Conservation (phyloP, 106 monocot genomes). For the Agapanthus africanus region DNA sequence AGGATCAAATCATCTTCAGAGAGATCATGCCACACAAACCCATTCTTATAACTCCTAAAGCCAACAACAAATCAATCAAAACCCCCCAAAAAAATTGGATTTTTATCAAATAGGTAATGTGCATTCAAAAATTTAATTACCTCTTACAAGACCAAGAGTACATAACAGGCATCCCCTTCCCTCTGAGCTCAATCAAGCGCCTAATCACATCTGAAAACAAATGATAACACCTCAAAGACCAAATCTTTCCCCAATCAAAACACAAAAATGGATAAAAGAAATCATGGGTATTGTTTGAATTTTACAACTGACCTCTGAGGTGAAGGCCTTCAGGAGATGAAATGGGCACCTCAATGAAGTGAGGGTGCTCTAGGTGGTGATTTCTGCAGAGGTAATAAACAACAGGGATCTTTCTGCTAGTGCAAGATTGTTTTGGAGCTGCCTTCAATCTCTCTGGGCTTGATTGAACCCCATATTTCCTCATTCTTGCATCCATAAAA, state of each 20-base stretch:
- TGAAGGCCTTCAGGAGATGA: slow-evolving; percentile 54
- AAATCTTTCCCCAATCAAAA: neutral
- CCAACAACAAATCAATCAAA: neutral
- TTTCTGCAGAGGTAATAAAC: slow-evolving; percentile 56
- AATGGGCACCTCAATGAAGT: slow-evolving; percentile 58
- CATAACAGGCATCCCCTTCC: slow-evolving; percentile 66
- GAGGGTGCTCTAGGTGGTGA: slow-evolving; percentile 63
- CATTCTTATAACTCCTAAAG: slow-evolving; percentile 81
- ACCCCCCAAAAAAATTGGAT: neutral
- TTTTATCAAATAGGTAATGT: neutral
- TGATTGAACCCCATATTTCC: slow-evolving; percentile 13
- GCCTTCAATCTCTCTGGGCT: slow-evolving; percentile 35
- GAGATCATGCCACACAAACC: slow-evolving; percentile 92
- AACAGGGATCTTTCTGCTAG: slow-evolving; percentile 37
- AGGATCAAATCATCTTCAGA: slow-evolving; percentile 63
- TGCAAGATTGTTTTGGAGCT: neutral
- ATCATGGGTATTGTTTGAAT: neutral
- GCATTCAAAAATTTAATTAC: slow-evolving; percentile 30
- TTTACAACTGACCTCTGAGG: slow-evolving; percentile 43
- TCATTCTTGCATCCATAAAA: slow-evolving; percentile 23
- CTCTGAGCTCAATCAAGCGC: slow-evolving; percentile 57
- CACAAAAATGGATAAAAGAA: neutral
- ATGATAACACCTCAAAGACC: neutral
- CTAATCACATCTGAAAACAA: slow-evolving; percentile 55
- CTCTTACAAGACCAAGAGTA: slow-evolving; percentile 96